Evolutionary conservation across 2,329 filamentous ascomycete species (phyloP), one percentile per base, ranked within the genome.

Genomic region (Fusarium sp.): DNA sequence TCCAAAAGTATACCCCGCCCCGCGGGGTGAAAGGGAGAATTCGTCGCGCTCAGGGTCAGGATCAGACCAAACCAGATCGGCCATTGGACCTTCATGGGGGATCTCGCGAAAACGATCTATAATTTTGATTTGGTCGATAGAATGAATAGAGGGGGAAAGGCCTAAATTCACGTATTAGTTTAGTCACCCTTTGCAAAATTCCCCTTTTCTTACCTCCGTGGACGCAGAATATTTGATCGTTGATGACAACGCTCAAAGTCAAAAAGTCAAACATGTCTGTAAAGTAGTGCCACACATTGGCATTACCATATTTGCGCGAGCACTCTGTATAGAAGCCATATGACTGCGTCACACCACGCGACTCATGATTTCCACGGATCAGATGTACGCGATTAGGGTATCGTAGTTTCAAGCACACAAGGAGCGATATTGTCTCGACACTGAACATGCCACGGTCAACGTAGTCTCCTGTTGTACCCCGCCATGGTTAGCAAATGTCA

Each of bases 211-310:
- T 80, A 84, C 91, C 94, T 78, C 96, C 96, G 80, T 99, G 96
- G 9, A 99, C 96, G 80, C 96, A 99, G 80, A 99, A 99, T 72
- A 99, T 99, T 80, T 98, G 93, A 80, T 99, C 92, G 79, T 98
- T 97, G 78, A 99, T 99, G 69, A 99, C 95, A 65, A 98, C 97
- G 75, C 93, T 97, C 59, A 99, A 85, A 10, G 95, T 98, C 69
- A 99, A 86, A 80, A 97, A 99, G 82, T 99, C 96, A 81, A 99
- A 99, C 94, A 99, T 98, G 83, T 99, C 96, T 71, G 96, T 99
- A 79, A 99, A 99, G 80, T 98, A 96, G 81, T 99, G 96, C 96
- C 96, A 99, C 23, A 99, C 96, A 75, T 96, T 98, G 69, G 96
- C 94, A 77, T 97, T 98, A 78, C 96, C 96, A 81, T 99, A 99